phyloP scores from a whole-genome alignment of 306 rosid species.

The Macrotyloma uniflorum region DNA sequence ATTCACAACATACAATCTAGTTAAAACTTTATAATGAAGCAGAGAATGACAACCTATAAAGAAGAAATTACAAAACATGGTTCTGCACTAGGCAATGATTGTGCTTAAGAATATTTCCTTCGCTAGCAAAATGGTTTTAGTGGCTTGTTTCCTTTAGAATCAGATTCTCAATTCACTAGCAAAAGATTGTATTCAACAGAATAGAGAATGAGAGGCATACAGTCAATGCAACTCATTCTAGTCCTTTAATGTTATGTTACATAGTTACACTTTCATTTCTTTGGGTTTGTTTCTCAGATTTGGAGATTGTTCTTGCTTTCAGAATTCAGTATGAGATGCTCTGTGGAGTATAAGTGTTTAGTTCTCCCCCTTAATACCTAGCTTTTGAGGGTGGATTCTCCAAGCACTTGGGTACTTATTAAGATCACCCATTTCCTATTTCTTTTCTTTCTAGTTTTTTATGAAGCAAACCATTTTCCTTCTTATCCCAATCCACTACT shows the following conservation, averaged over 20 bases:
- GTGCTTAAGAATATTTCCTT: conserved; percentile 14
- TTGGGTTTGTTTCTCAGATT: background rate
- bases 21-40: conserved; percentile 21
- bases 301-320: background rate
- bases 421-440: too few species aligned
- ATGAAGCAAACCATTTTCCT: too few species aligned
- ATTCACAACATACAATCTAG: conserved; percentile 9
- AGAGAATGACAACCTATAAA: background rate
- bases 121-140: background rate
- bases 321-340: too few species aligned
- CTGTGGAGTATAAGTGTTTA: too few species aligned
- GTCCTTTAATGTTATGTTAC: background rate
- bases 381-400: too few species aligned
- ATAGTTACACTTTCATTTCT: background rate
- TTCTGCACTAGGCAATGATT: background rate
- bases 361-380: too few species aligned
- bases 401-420: background rate
- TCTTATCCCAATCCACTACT: too few species aligned
- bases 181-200: background rate
- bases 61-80: background rate
- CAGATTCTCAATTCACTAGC: background rate
- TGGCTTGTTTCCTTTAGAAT: background rate
- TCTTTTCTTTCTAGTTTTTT: too few species aligned
- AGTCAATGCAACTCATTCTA: background rate
- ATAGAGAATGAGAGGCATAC: background rate